Evolutionary conservation across 768 basidiomycete genomes (phyloP).

Genomic region (Mycena leptocephala): DNA sequence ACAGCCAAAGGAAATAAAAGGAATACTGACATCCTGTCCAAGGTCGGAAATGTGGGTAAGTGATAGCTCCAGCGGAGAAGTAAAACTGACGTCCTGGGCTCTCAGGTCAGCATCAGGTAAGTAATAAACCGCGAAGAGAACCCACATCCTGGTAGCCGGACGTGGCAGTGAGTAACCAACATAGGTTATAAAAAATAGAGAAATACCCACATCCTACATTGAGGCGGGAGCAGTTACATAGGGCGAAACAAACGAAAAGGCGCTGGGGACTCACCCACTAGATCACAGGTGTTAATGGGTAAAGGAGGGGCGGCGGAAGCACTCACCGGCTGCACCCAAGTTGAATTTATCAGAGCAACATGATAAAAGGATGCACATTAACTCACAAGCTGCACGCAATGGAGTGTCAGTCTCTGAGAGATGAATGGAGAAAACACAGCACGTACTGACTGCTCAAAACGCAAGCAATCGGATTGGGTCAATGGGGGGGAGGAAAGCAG

Average conservation of each 20-base stretch:
- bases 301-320: not conserved
- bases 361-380: not conserved
- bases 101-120: not conserved
- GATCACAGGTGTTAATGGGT: not conserved
- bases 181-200: not conserved
- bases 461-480: not conserved
- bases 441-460: not conserved
- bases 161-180: not conserved
- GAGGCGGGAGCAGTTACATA: not conserved
- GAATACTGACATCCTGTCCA: not conserved
- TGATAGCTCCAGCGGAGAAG: not conserved
- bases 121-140: not conserved
- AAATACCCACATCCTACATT: not conserved
- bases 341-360: not conserved
- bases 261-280: not conserved
- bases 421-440: not conserved
- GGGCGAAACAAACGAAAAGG: not conserved
- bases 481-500: not conserved
- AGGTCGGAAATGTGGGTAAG: not conserved
- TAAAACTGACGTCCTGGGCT: not conserved
- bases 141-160: not conserved
- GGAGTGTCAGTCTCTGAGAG: not conserved
- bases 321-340: not conserved
- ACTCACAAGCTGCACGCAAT: not conserved
- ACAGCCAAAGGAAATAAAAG: not conserved